Percentiles rank a stretch among this genome's conserved stretches.
These are phyloP conservation scores for Rosa persica DNA, from an alignment of 306 rosid species.

Conservation along the genomic window DNA sequence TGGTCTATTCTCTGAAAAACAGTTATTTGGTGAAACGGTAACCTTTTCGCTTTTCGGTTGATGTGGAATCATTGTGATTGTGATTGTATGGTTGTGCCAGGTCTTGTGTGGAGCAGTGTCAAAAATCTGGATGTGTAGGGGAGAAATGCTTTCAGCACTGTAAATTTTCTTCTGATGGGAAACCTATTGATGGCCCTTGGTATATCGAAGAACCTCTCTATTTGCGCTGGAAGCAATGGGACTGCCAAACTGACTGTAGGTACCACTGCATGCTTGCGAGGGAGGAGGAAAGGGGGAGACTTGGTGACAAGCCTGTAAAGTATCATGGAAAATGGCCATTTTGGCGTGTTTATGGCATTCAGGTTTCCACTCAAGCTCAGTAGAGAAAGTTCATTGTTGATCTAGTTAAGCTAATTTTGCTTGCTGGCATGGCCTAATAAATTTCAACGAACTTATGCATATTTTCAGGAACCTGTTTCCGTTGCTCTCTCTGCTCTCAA, in stretches of 20 bases:
- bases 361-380: slow-evolving; percentile 50
- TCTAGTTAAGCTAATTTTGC: slow-evolving; percentile 15
- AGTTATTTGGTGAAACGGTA: neutral
- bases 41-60: neutral
- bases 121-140: slow-evolving; percentile 88
- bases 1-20: neutral
- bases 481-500: slow-evolving; percentile 87
- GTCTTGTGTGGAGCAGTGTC: slow-evolving; percentile 74
- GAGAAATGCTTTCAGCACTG: slow-evolving; percentile 89
- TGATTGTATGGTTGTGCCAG: slow-evolving; percentile 35
- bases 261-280: slow-evolving; percentile 84
- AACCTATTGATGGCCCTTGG: slow-evolving; percentile 97
- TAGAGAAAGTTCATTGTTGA: slow-evolving; percentile 9
- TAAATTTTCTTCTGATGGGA: slow-evolving; percentile 96
- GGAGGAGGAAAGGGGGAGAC: slow-evolving; percentile 81
- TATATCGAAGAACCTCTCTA: slow-evolving; percentile 94
- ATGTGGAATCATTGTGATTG: slow-evolving; percentile 5
- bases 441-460: slow-evolving; percentile 20
- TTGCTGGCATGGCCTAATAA: slow-evolving; percentile 18
- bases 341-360: slow-evolving; percentile 83
- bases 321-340: slow-evolving; percentile 98
- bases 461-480: slow-evolving; percentile 85
- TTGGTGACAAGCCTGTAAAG: slow-evolving; percentile 74
- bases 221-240: slow-evolving; percentile 96
- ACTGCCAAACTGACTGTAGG: slow-evolving; percentile 86